These are phyloP conservation scores for Phaeosphaeriaceae sp. DNA, from an alignment of 2,329 filamentous ascomycete genomes.

Conservation along the genomic window DNA sequence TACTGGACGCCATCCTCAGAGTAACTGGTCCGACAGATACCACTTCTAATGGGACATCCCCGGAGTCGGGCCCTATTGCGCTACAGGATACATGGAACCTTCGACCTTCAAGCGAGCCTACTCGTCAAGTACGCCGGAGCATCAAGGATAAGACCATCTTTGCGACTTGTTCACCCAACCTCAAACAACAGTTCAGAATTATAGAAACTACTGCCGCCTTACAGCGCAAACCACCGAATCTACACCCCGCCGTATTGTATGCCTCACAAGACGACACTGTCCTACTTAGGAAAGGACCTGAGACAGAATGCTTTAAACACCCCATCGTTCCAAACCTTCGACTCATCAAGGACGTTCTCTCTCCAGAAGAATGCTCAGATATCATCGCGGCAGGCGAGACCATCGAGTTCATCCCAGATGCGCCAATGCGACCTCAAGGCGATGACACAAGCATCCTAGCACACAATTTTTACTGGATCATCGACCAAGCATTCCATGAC, in stretches of 20 bases:
- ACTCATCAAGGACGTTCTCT: conserved; percentile 66
- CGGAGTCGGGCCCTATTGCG: conserved; percentile 57
- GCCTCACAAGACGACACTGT: conserved; percentile 65
- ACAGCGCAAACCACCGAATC: conserved; percentile 70
- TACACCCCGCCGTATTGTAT: conserved; percentile 70
- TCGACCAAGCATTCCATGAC: conserved; percentile 68
- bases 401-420: conserved; percentile 71
- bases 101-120: conserved; percentile 49
- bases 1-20: conserved; percentile 69
- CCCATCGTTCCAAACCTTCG: conserved; percentile 68
- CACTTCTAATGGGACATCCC: conserved; percentile 29
- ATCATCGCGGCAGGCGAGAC: conserved; percentile 72
- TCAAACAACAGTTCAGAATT: conserved; percentile 56
- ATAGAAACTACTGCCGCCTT: conserved; percentile 67
- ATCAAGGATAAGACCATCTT: conserved; percentile 62
- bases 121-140: conserved; percentile 60
- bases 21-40: conserved; percentile 67
- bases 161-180: conserved; percentile 33
- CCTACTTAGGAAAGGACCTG: conserved; percentile 53
- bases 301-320: conserved; percentile 64
- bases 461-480: conserved; percentile 77
- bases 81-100: conserved; percentile 69
- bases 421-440: conserved; percentile 69
- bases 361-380: conserved; percentile 65
- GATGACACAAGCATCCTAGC: conserved; percentile 68